Base-by-base conservation (phyloP, 805 yeast genomes). In the Maudiozyma bulderi region DNA sequence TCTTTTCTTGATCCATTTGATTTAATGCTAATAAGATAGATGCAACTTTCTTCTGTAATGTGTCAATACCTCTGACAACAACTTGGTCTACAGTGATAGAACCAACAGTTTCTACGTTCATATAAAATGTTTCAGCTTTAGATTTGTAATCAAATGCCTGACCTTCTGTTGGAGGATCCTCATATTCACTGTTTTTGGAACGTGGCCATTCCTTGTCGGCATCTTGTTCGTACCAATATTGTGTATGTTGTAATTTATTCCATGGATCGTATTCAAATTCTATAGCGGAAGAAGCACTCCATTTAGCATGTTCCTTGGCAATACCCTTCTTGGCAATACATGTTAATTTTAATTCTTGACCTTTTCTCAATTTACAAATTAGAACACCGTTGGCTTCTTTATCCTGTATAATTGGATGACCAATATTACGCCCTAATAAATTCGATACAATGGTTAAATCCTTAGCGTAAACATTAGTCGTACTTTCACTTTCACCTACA, bases 241-340 rank as follows among this genome's bases (percentile, higher is more conserved):
- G 96, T 0, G 99, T 93, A 66, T 93, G 99, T 64, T 86, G 84
- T 60, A 93, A 75, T 69, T 91, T 93, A 70, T 93, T 93, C 95
- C 96, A 91, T n/a, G 99, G 99, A 62, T 91, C 99, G 63, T 91
- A 91, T 67, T 91, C 99, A 60, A 91, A 91, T 15, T 95, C 97
- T 48, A 91, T 78, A 26, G 98, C 98, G 0, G 97, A 78, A 56
- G 95, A 85, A 10, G 99, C 97, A 6, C 93, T 83, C 99, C 99
- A 93, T 64, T 93, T 93, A 45, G 99, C 96, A 64, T 93, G 99
- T 66, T 93, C 99, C 66, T 90, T 90, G 45, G 96, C 86, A 51
- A 89, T 89, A 42, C 98, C 99, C 72, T 93, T 93, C 69, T 93
- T 93, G 48, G 99, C 99, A 54, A 93, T 84, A 70, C 99, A 93